Percentiles rank a stretch among this genome's conserved stretches.
phyloP scores from a whole-genome alignment of 192 early-diverging fungal species.

The Mortierella claussenii region DNA sequence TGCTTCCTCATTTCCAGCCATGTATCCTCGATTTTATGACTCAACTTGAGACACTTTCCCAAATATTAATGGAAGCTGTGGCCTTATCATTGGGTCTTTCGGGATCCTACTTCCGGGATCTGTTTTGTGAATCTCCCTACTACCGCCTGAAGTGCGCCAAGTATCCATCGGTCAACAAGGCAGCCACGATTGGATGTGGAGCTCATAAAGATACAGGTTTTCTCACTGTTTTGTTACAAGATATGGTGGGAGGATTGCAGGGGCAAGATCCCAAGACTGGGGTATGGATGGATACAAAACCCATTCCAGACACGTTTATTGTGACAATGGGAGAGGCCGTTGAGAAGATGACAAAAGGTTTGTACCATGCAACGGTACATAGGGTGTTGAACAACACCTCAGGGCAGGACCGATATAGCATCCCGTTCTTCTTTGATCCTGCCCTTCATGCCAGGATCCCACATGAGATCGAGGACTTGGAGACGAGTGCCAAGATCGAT shows the following conservation, averaged over 20 bases:
- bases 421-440: constrained; percentile 68
- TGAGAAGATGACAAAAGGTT: constrained; percentile 60
- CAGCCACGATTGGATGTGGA: constrained; percentile 62
- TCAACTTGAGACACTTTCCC: constrained; percentile 56
- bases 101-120: constrained; percentile 45
- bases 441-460: constrained; percentile 52
- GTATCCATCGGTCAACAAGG: constrained; percentile 56
- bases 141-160: constrained; percentile 55
- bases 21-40: constrained; percentile 51
- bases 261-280: constrained; percentile 67
- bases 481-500: constrained; percentile 10
- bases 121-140: constrained; percentile 55
- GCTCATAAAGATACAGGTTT: constrained; percentile 68
- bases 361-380: constrained; percentile 66
- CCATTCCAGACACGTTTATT: constrained; percentile 68
- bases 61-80: constrained; percentile 56
- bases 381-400: constrained; percentile 64
- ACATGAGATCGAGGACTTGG: constrained; percentile 26
- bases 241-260: constrained; percentile 68
- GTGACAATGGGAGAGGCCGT: constrained; percentile 75
- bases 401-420: constrained; percentile 60
- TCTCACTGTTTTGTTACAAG: constrained; percentile 68
- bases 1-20: constrained; percentile 57
- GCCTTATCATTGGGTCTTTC: constrained; percentile 58
- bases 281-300: constrained; percentile 68